Percentiles rank a stretch among this genome's conserved stretches.
These are phyloP conservation scores for Moricandia arvensis DNA, from an alignment of 345 rosid genomes.

Conservation along the genomic window DNA sequence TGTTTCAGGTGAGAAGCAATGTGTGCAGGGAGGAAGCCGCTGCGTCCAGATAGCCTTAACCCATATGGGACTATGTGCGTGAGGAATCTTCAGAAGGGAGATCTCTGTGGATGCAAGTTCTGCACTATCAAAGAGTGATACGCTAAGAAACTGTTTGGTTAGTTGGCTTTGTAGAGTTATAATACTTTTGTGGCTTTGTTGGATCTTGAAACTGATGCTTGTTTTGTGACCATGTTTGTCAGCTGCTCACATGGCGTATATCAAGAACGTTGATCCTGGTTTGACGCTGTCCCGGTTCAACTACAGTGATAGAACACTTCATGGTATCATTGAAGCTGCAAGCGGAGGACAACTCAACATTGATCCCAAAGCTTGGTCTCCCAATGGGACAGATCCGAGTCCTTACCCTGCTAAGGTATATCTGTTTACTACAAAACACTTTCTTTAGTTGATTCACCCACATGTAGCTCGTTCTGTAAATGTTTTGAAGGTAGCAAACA, in stretches of 20 bases:
- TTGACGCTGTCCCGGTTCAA: slow-evolving; percentile 58
- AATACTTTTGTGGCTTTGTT: background rate
- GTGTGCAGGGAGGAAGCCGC: slow-evolving; percentile 52
- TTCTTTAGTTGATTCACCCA: background rate
- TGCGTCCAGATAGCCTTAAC: slow-evolving; percentile 4
- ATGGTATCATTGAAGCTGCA: slow-evolving; percentile 60
- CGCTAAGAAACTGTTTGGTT: slow-evolving; percentile 45
- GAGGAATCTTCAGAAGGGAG: slow-evolving; percentile 45
- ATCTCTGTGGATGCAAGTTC: slow-evolving; percentile 22
- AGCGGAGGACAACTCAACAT: slow-evolving; percentile 49
- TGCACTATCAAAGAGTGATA: too few species aligned
- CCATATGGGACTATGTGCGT: background rate
- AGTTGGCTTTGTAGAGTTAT: slow-evolving; percentile 26
- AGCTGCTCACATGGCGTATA: slow-evolving; percentile 45
- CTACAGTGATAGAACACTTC: slow-evolving; percentile 60
- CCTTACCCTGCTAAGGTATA: slow-evolving; percentile 61
- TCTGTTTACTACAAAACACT: background rate
- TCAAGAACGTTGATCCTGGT: slow-evolving; percentile 51
- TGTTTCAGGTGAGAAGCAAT: slow-evolving; percentile 32
- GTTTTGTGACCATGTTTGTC: slow-evolving; percentile 49
- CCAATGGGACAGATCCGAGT: slow-evolving; percentile 42
- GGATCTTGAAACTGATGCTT: background rate
- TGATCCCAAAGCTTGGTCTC: slow-evolving; percentile 52
- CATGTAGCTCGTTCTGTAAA: background rate
- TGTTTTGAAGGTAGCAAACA: background rate